phyloP scores from a whole-genome alignment of 2,329 filamentous ascomycete genomes.

The Beauveria varroae region DNA sequence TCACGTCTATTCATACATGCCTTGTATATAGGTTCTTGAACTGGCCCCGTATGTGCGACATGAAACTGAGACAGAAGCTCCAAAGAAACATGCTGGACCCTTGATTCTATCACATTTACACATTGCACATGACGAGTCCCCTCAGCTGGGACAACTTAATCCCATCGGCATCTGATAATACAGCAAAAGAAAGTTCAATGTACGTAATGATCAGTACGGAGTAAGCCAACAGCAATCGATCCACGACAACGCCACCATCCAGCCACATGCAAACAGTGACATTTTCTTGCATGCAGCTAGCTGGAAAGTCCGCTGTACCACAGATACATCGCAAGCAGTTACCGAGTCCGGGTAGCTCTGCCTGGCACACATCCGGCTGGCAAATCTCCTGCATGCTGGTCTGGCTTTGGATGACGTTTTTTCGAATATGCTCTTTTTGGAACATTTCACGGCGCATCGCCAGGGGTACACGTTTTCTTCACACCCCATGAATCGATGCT shows the following conservation, averaged over 20 bases:
- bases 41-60: neutral
- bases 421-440: too few relatives aligned
- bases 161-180: neutral
- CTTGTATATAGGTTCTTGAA: neutral
- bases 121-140: neutral
- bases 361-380: too few relatives aligned
- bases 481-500: neutral
- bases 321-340: neutral
- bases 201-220: too few relatives aligned
- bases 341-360: neutral
- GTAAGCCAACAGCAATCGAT: neutral
- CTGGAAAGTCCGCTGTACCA: neutral
- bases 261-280: neutral
- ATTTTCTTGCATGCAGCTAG: neutral
- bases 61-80: conserved; percentile 2
- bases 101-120: neutral
- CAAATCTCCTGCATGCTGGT: too few relatives aligned
- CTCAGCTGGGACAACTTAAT: neutral
- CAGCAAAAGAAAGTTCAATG: too few relatives aligned
- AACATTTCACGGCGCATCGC: too few relatives aligned
- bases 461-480: neutral
- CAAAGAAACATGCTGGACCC: neutral
- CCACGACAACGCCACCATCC: neutral
- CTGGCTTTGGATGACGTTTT: too few relatives aligned
- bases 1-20: too few relatives aligned